A percentile compares a stretch with the other conserved stretches of the same genome.
phyloP scores from a whole-genome alignment of 306 rosid genomes.

The Pterocarpus santalinus region DNA sequence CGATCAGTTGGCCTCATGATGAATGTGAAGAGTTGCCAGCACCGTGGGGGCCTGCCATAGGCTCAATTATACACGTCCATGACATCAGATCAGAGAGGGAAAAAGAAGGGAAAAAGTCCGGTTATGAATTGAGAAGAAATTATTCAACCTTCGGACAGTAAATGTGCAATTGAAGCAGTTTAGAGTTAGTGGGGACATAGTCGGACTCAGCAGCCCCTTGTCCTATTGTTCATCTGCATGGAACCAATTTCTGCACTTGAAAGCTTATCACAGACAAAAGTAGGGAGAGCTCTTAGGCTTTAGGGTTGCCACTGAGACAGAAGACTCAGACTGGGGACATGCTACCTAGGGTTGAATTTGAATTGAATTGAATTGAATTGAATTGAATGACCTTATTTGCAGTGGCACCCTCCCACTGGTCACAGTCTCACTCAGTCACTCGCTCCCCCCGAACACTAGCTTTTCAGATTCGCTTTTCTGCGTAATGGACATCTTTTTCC shows the following conservation, averaged over 20 bases:
- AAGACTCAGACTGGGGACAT: slow-evolving; percentile 46
- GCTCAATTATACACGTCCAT: slow-evolving; percentile 44
- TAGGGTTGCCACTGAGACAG: slow-evolving; percentile 45
- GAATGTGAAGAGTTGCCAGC: slow-evolving; percentile 34
- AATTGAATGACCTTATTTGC: slow-evolving; percentile 46
- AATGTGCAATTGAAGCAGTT: slow-evolving; percentile 33
- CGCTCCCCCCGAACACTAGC: neutral
- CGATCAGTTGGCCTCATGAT: slow-evolving; percentile 26
- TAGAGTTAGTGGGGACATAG: slow-evolving; percentile 53
- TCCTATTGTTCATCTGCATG: slow-evolving; percentile 46
- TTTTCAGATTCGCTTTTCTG: slow-evolving; percentile 39
- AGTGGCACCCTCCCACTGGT: slow-evolving; percentile 35
- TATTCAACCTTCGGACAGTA: slow-evolving; percentile 23
- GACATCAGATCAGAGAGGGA: slow-evolving; percentile 32
- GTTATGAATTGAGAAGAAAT: slow-evolving; percentile 24
- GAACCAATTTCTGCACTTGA: slow-evolving; percentile 46
- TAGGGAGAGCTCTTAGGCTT: slow-evolving; percentile 54
- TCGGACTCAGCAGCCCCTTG: slow-evolving; percentile 43
- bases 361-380: slow-evolving; percentile 32
- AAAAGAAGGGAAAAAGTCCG: too few species aligned
- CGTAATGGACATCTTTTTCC: slow-evolving; percentile 27
- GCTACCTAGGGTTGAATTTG: slow-evolving; percentile 44
- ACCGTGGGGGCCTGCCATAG: slow-evolving; percentile 40
- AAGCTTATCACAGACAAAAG: slow-evolving; percentile 38
- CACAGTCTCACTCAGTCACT: slow-evolving; percentile 31